phyloP scores from a whole-genome alignment of 306 rosid species.

The Lathyrus tuberosus region DNA sequence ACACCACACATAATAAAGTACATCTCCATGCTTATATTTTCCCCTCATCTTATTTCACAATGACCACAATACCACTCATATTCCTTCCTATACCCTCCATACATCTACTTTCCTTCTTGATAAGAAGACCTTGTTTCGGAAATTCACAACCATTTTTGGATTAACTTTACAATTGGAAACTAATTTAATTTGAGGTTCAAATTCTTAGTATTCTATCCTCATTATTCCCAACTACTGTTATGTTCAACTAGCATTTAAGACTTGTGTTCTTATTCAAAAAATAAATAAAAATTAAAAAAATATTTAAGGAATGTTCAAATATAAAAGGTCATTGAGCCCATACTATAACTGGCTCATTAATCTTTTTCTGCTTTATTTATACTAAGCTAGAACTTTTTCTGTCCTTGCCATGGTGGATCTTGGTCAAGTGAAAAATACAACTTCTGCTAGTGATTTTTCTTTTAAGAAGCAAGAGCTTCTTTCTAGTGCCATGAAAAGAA shows the following conservation, averaged over 20 bases:
- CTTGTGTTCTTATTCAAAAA: constrained; percentile 33
- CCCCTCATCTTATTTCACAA: constrained; percentile 42
- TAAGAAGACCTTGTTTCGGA: constrained; percentile 50
- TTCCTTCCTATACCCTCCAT: constrained; percentile 33
- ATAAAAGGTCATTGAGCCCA: constrained; percentile 41
- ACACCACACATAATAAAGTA: constrained; percentile 59
- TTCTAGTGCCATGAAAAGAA: constrained; percentile 84
- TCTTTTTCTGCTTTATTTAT: constrained; percentile 39
- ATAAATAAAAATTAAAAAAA: not conserved
- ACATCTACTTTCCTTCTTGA: constrained; percentile 7
- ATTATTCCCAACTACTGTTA: constrained; percentile 36
- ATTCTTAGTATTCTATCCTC: constrained; percentile 36
- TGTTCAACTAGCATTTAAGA: constrained; percentile 36
- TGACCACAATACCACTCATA: constrained; percentile 46
- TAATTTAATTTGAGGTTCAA: constrained; percentile 47
- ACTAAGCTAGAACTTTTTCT: constrained; percentile 43
- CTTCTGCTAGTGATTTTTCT: constrained; percentile 56
- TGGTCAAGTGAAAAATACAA: constrained; percentile 47
- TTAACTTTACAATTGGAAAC: constrained; percentile 24
- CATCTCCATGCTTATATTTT: constrained; percentile 34
- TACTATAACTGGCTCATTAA: constrained; percentile 35
- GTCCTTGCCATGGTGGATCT: constrained; percentile 63
- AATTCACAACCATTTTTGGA: constrained; percentile 43
- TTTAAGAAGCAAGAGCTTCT: constrained; percentile 80
- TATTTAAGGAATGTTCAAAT: constrained; percentile 41